Percentiles rank a stretch among this genome's conserved stretches.
These are phyloP conservation scores for Phyllosticta citrichinensis DNA, from an alignment of 2,329 filamentous ascomycete genomes.

Conservation along the genomic window DNA sequence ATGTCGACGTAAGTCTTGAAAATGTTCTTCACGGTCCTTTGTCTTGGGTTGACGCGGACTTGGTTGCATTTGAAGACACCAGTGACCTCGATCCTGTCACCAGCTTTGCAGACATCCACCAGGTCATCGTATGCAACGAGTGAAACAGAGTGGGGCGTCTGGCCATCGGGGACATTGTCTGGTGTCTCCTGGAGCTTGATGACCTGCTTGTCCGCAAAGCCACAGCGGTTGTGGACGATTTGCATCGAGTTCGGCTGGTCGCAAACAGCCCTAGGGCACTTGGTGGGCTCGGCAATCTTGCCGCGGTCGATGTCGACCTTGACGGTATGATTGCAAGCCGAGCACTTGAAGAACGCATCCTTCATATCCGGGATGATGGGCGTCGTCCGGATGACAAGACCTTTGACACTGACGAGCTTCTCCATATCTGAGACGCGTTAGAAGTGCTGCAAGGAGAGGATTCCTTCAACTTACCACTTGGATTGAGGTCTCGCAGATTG, in stretches of 20 bases:
- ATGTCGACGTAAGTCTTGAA: conserved; percentile 98
- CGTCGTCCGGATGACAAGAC: conserved; percentile 88
- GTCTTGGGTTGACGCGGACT: conserved; percentile 85
- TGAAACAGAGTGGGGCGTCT: conserved; percentile 94
- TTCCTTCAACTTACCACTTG: conserved; percentile 50
- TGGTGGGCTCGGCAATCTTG: conserved; percentile 88
- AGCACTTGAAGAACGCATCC: conserved; percentile 94
- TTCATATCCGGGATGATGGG: conserved; percentile 99
- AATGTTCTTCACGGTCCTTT: conserved; percentile 84
- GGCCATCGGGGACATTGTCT: conserved; percentile 85
- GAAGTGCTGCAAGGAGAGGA: conserved; percentile 17
- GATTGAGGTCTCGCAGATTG: conserved; percentile 90
- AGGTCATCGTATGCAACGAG: conserved; percentile 94
- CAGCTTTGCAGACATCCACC: conserved; percentile 95
- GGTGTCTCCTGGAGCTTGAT: conserved; percentile 98
- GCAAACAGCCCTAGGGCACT: conserved; percentile 76
- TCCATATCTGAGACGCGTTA: conserved; percentile 61
- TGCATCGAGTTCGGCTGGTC: conserved; percentile 91
- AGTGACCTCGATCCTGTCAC: conserved; percentile 90
- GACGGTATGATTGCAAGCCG: conserved; percentile 82
- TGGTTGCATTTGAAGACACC: conserved; percentile 94
- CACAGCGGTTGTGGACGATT: conserved; percentile 90
- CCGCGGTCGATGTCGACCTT: conserved; percentile 89
- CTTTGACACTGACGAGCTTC: conserved; percentile 89
- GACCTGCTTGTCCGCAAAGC: conserved; percentile 94